Evolutionary conservation across 768 basidiomycete species (phyloP), one percentile per base, ranked within the genome.

Genomic region (Leccinellum albellum): DNA sequence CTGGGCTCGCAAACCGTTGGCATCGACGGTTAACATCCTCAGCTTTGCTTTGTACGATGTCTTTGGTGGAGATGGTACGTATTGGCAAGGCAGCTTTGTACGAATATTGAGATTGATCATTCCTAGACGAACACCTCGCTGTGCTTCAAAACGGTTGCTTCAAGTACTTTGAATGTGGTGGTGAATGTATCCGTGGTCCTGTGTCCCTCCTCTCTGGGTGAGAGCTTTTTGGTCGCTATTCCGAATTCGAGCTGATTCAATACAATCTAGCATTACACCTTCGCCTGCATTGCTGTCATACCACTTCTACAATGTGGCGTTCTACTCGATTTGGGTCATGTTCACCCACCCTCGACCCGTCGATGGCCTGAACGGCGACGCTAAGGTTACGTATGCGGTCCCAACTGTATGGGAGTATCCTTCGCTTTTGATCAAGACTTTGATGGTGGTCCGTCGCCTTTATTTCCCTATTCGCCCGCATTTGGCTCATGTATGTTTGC

Each of bases 271-370:
- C 13, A 82, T 96, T 57, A 78, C 82, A 1, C 87, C 91, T 6
- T 88, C 89, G n/a, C 92, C 94, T 0, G 59, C 82, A 12, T 76
- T 93, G 46, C 84, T 99, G 20, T 84, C 88, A 62, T 84, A 82
- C 66, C 97, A 98, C 77, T 99, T 99, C 76, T 99, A 96, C 79
- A 76, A 82, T 26, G 97, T 99, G 61, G 97, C 97, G 0, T 82
- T 99, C 62, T 99, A 97, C 74, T 86, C 94, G 2, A 87, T 98
- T 68, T 98, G 87, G 84, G 78, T 89, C 51, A 79, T 97, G 73
- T 94, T 98, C 73, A 87, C 85, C 9, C 84, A 79, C 54, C 79
- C 82, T 46, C 75, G 73, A 13, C 69, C 74, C 10, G 32, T 52
- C 5, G 8, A 28, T 14, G 21, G 56, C 26, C 12, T 51, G 24